Conservation (phyloP, 352 stramenopile species). For the Phytophthora sojae region DNA sequence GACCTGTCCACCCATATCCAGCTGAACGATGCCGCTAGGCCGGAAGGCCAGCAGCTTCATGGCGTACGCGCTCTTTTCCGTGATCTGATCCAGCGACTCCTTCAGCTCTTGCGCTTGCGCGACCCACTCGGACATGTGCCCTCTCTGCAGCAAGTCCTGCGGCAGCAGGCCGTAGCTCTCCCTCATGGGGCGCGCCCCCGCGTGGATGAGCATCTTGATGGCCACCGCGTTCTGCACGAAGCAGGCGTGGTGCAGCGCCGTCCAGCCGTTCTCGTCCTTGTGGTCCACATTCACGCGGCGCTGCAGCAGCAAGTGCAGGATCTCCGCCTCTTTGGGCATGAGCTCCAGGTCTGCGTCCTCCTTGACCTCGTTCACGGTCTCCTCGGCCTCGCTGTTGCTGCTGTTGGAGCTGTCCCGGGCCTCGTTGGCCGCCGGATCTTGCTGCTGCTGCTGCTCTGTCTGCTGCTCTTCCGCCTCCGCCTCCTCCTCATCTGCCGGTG, state of each 20-base stretch:
- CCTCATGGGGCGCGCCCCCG: conserved; percentile 68
- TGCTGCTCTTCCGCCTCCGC: conserved; percentile 12
- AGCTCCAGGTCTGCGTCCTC: conserved; percentile 64
- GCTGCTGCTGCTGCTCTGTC: not conserved
- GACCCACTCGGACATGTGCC: conserved; percentile 75
- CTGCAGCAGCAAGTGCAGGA: conserved; percentile 77
- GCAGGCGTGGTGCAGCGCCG: conserved; percentile 82
- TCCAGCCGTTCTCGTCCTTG: conserved; percentile 86
- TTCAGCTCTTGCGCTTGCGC: conserved; percentile 78
- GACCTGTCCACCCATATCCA: conserved; percentile 85
- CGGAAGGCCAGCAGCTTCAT: conserved; percentile 85
- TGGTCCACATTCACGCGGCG: conserved; percentile 83
- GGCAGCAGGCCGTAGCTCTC: conserved; percentile 79
- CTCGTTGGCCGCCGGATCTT: conserved; percentile 11
- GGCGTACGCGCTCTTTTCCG: conserved; percentile 62
- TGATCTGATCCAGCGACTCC: conserved; percentile 73
- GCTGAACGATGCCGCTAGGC: conserved; percentile 82
- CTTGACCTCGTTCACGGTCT: conserved; percentile 57
- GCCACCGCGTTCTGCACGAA: conserved; percentile 78
- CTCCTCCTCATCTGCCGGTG: not conserved
- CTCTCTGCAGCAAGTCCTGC: conserved; percentile 80
- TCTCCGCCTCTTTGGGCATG: conserved; percentile 74
- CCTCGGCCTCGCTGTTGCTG: conserved; percentile 29
- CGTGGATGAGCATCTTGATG: conserved; percentile 81
- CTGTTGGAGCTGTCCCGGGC: conserved; percentile 18